These are phyloP conservation scores for Fusarium bulbicola DNA, from an alignment of 2,329 filamentous ascomycete genomes.

Conservation along the genomic window DNA sequence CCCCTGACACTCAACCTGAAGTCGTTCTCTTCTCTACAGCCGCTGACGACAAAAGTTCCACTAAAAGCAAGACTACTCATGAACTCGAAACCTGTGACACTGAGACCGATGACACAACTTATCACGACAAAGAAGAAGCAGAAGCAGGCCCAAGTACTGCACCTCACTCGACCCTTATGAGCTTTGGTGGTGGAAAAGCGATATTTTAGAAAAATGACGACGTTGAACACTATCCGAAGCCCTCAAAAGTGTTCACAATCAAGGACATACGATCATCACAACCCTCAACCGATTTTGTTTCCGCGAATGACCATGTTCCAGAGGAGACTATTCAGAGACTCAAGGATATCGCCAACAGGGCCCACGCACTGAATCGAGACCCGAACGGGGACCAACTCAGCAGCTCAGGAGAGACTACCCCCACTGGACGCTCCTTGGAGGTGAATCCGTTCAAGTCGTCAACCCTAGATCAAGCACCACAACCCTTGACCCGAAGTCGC, in stretches of 20 bases:
- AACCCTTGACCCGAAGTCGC: constrained; percentile 18
- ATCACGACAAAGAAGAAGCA: not conserved
- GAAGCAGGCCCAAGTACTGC: not conserved
- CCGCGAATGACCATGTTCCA: not conserved
- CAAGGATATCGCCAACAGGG: not conserved
- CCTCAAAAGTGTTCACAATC: not conserved
- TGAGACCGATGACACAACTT: not conserved
- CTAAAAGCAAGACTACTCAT: not conserved
- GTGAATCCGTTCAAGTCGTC: not conserved
- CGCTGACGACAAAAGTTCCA: not conserved
- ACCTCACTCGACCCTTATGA: constrained; percentile 20
- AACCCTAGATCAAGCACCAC: not conserved
- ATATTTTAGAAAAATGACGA: constrained; percentile 27
- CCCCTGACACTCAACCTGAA: constrained; percentile 8
- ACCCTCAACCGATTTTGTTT: not conserved
- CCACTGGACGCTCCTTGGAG: not conserved
- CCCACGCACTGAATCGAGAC: not conserved
- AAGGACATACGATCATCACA: not conserved
- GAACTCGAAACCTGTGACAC: not conserved
- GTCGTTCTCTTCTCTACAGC: constrained; percentile 18
- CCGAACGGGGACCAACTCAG: not conserved
- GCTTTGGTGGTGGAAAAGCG: constrained; percentile 3
- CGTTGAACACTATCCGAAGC: not conserved
- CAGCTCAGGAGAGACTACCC: not conserved
- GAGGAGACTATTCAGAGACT: not conserved